Conservation (phyloP, 768 basidiomycete species). For the Hericium rajendrae region DNA sequence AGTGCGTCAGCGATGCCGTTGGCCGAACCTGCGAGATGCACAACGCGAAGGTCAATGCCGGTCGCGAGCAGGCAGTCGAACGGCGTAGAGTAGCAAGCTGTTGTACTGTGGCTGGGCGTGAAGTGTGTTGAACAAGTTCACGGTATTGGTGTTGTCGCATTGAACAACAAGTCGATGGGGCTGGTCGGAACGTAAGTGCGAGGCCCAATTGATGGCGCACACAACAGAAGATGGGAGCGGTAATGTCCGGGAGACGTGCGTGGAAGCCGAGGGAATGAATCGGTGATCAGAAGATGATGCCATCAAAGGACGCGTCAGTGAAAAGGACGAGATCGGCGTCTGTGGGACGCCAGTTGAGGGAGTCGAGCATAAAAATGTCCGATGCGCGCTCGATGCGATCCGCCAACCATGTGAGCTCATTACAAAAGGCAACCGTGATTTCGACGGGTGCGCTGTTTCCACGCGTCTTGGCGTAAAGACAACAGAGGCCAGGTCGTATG, state of each 20-base stretch:
- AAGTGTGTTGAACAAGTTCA: too few relatives aligned
- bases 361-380: slow-evolving; percentile 6
- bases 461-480: slow-evolving; percentile 23
- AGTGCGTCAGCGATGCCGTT: slow-evolving; percentile 19
- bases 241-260: not conserved
- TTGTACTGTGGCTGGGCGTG: slow-evolving; percentile 11
- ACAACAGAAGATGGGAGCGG: slow-evolving; percentile 9
- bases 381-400: slow-evolving; percentile 7
- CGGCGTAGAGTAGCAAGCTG: slow-evolving; percentile 8
- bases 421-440: slow-evolving; percentile 20
- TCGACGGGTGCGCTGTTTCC: slow-evolving; percentile 18
- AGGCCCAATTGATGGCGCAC: not conserved
- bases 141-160: slow-evolving; percentile 21
- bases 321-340: slow-evolving; percentile 11
- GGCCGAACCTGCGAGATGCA: slow-evolving; percentile 16
- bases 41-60: slow-evolving; percentile 13
- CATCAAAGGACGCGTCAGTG: slow-evolving; percentile 16
- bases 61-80: slow-evolving; percentile 5
- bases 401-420: slow-evolving; percentile 26
- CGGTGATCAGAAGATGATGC: slow-evolving; percentile 16
- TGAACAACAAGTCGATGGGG: slow-evolving; percentile 11
- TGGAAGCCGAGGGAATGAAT: not conserved
- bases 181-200: not conserved
- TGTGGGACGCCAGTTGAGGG: slow-evolving; percentile 4
- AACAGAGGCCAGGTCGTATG: slow-evolving; percentile 19